phyloP scores from a whole-genome alignment of 176 grass and related monocot genomes.

The barley (Hordeum vulgare) region MorexV3_pseudomolecules_assembly NC_058520.1:137500762-137501261 shows the following conservation, averaged over 20 bases:
- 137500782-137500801: background rate
- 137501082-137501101: conserved; percentile 67
- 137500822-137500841: background rate
- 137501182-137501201: conserved; percentile 29
- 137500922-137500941: background rate
- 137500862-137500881: background rate
- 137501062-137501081: conserved; percentile 66
- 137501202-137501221: conserved; percentile 27
- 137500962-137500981: background rate
- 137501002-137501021: conserved; percentile 63
- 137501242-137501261: conserved; percentile 34
- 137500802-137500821: background rate
- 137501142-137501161: conserved; percentile 29
- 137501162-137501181: conserved; percentile 45
- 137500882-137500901: background rate
- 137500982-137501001: background rate
- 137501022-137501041: conserved; percentile 73
- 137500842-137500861: background rate
- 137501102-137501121: conserved; percentile 63
- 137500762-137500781: background rate
- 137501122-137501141: conserved; percentile 24
- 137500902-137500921: background rate
- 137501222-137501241: conserved; percentile 38
- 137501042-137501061: conserved; percentile 95
- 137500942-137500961: background rate